Conservation (phyloP, 108 stramenopile genomes). For the Aurantiochytrium sp. region DNA sequence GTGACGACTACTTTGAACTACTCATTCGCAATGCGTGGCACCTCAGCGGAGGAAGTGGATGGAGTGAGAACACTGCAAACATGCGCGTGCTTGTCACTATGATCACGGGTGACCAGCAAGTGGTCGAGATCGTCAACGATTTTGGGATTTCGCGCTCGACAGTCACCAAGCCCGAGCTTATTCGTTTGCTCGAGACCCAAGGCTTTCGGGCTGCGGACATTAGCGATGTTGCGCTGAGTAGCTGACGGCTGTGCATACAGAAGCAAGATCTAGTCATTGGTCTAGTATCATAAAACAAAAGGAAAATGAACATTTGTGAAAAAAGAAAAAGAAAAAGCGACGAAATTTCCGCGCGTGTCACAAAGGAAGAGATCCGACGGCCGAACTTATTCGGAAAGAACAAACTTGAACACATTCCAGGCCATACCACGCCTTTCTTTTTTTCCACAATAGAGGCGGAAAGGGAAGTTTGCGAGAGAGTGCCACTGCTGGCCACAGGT, state of each 20-base stretch:
- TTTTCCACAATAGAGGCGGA: too few relatives aligned
- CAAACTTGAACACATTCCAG: too few relatives aligned
- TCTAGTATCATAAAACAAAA: too few relatives aligned
- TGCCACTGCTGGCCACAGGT: too few relatives aligned
- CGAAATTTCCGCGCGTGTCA: too few relatives aligned
- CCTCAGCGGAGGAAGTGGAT: slow-evolving; percentile 27
- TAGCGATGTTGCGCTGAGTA: not conserved
- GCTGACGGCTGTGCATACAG: not conserved
- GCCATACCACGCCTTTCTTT: too few relatives aligned
- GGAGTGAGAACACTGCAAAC: slow-evolving; percentile 28
- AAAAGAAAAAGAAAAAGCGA: too few relatives aligned
- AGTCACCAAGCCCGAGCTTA: slow-evolving; percentile 8
- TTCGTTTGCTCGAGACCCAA: not conserved
- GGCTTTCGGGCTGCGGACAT: not conserved
- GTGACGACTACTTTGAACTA: slow-evolving; percentile 42
- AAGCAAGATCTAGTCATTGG: too few relatives aligned
- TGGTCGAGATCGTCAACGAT: slow-evolving; percentile 35
- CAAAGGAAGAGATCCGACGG: too few relatives aligned
- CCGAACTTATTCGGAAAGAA: too few relatives aligned
- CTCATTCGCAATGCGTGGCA: slow-evolving; percentile 47
- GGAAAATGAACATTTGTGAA: too few relatives aligned
- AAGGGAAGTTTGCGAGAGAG: too few relatives aligned
- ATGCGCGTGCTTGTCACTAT: slow-evolving; percentile 32
- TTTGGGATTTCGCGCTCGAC: slow-evolving; percentile 13
- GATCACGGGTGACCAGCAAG: slow-evolving; percentile 24